phyloP scores from a whole-genome alignment of 1,139 yeast species.

The Suhomyces wounanorum region DNA sequence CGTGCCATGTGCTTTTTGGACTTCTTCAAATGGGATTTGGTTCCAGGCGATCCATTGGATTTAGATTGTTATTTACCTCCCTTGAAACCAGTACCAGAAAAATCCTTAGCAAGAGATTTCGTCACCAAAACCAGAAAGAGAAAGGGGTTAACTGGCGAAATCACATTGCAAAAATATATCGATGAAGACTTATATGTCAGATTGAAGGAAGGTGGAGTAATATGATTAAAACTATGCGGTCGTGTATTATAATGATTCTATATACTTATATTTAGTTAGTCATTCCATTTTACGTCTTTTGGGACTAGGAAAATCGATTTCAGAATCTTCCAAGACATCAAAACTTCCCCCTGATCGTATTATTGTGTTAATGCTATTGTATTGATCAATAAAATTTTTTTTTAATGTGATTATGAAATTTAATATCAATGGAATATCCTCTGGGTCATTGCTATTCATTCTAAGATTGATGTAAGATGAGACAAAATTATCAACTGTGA shows the following conservation, averaged over 20 bases:
- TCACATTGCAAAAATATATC: conserved; percentile 68
- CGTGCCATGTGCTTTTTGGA: conserved; percentile 69
- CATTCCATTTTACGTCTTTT: conserved; percentile 5
- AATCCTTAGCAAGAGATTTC: conserved; percentile 82
- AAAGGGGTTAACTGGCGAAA: conserved; percentile 83
- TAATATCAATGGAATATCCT: conserved; percentile 22
- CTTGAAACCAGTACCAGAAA: conserved; percentile 70
- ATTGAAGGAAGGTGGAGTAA: conserved; percentile 50
- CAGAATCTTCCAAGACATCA: conserved; percentile 11
- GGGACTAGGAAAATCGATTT: not conserved
- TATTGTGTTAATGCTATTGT: conserved; percentile 27
- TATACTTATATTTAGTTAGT: not conserved
- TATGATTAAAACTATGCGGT: not conserved
- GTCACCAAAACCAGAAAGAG: conserved; percentile 85
- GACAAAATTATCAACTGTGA: conserved; percentile 37
- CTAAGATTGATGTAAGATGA: conserved; percentile 30
- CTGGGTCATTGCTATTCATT: conserved; percentile 21
- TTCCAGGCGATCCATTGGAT: conserved; percentile 93
- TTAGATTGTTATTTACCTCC: conserved; percentile 60
- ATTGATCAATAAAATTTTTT: conserved; percentile 36
- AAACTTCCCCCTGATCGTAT: conserved; percentile 28
- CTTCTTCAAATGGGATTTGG: conserved; percentile 72
- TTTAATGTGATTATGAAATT: conserved; percentile 30
- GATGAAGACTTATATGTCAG: conserved; percentile 59
- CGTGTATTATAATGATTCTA: conserved; percentile 1